phyloP scores from a whole-genome alignment of 768 basidiomycete genomes.

The Clavulina sp. region DNA sequence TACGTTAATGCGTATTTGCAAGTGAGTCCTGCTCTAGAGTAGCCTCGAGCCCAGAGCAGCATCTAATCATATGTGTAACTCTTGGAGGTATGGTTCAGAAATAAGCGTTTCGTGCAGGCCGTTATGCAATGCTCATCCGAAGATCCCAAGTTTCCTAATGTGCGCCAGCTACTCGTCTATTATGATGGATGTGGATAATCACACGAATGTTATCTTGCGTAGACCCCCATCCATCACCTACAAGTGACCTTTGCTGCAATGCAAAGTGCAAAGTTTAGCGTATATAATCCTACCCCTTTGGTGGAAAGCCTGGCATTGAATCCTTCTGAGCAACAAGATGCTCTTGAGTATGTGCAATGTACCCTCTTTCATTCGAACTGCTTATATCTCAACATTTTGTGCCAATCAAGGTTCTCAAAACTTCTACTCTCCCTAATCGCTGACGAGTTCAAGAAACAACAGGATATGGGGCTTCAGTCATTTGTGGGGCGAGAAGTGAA shows the following conservation, averaged over 20 bases:
- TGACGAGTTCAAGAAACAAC: constrained; percentile 72
- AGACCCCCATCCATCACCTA: constrained; percentile 23
- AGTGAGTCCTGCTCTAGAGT: constrained; percentile 22
- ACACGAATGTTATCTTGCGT: not conserved
- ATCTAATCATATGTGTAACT: not conserved
- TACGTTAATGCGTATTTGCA: constrained; percentile 94
- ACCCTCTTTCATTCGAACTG: not conserved
- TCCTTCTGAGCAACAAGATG: constrained; percentile 84
- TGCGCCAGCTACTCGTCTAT: constrained; percentile 55
- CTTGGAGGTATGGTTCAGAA: constrained; percentile 77
- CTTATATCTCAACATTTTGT: constrained; percentile 4
- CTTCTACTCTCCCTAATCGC: constrained; percentile 84
- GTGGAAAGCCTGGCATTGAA: constrained; percentile 71
- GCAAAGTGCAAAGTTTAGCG: constrained; percentile 47
- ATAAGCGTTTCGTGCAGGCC: constrained; percentile 59
- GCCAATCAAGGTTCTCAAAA: constrained; percentile 61
- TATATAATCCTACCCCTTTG: constrained; percentile 71
- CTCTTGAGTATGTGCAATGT: constrained; percentile 57
- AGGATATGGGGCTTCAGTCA: constrained; percentile 38
- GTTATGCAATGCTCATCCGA: constrained; percentile 60
- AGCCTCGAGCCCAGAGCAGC: not conserved
- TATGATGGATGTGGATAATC: not conserved
- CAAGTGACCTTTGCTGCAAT: constrained; percentile 54
- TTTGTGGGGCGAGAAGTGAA: constrained; percentile 58
- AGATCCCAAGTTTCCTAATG: constrained; percentile 48